Evolutionary conservation across 139 green algal genomes (phyloP).

Genomic region (Spirogloea muscicola): DNA sequence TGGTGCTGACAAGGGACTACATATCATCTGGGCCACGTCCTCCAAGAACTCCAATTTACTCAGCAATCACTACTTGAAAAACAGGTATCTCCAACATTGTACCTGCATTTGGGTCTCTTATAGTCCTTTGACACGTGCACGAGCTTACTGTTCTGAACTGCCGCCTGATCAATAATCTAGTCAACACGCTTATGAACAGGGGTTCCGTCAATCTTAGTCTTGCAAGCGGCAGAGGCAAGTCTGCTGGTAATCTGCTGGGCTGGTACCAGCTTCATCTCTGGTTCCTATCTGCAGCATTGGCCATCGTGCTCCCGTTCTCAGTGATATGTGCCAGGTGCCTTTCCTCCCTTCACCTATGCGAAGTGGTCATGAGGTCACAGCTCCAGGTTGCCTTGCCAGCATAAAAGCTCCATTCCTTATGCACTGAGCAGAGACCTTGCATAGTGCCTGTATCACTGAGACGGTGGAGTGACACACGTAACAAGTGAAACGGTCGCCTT

Average conservation of each 20-base stretch:
- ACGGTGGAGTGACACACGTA: not conserved
- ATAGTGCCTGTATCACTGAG: not conserved
- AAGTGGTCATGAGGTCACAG: too few species aligned
- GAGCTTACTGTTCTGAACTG: not conserved
- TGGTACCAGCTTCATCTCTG: too few species aligned
- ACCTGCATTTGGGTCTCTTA: not conserved
- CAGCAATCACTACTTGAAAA: not conserved
- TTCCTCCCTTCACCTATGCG: too few species aligned
- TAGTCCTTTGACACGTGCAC: not conserved
- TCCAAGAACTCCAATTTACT: not conserved
- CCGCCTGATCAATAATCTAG: not conserved
- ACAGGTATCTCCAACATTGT: conserved; percentile 2
- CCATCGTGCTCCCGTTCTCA: too few species aligned
- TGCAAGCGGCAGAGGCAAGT: not conserved
- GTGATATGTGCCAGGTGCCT: too few species aligned
- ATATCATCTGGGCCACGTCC: not conserved
- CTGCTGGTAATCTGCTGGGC: too few species aligned
- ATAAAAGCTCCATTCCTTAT: not conserved
- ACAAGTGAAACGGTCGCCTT: not conserved
- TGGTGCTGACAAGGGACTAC: not conserved
- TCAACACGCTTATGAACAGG: not conserved
- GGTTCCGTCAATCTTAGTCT: not conserved
- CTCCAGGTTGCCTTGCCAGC: not conserved
- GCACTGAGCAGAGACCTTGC: not conserved
- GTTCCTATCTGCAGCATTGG: too few species aligned